Evolutionary conservation across 2,329 filamentous ascomycete species (phyloP).

Genomic region (Cryphonectria parasitica): DNA sequence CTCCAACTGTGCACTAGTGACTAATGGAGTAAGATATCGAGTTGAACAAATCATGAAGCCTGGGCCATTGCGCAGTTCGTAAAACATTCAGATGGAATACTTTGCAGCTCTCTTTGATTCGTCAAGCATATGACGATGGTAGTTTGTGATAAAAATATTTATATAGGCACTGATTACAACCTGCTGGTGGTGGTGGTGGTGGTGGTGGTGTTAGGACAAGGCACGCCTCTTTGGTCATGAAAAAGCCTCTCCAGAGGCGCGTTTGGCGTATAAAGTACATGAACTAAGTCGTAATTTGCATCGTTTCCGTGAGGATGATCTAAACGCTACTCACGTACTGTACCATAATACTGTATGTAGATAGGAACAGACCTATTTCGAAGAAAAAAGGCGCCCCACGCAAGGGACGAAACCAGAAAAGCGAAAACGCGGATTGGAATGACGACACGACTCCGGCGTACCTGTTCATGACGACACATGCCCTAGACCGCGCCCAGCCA

Average conservation of each 20-base stretch:
- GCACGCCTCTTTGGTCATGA: no score
- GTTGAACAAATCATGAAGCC: background rate
- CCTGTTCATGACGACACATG: slow-evolving; percentile 25
- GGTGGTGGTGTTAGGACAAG: background rate
- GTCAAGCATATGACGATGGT: background rate
- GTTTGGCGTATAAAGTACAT: background rate
- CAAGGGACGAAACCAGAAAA: slow-evolving; percentile 4
- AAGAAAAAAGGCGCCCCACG: background rate
- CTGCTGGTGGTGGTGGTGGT: no score
- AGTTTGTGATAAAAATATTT: background rate
- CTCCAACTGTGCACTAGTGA: background rate
- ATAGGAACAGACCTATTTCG: background rate
- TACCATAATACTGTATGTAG: background rate
- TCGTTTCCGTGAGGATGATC: background rate
- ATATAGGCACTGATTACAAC: background rate
- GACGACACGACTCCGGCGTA: slow-evolving; percentile 27
- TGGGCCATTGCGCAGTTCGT: background rate
- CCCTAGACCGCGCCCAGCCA: slow-evolving; percentile 12
- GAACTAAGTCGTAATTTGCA: slow-evolving; percentile 4
- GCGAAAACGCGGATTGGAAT: slow-evolving; percentile 13
- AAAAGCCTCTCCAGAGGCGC: background rate
- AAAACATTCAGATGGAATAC: background rate
- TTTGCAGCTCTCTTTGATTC: background rate
- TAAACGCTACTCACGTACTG: no score
- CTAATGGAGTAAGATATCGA: background rate